phyloP scores from a whole-genome alignment of 2,329 filamentous ascomycete species.

The Xylariaceae sp. region DNA sequence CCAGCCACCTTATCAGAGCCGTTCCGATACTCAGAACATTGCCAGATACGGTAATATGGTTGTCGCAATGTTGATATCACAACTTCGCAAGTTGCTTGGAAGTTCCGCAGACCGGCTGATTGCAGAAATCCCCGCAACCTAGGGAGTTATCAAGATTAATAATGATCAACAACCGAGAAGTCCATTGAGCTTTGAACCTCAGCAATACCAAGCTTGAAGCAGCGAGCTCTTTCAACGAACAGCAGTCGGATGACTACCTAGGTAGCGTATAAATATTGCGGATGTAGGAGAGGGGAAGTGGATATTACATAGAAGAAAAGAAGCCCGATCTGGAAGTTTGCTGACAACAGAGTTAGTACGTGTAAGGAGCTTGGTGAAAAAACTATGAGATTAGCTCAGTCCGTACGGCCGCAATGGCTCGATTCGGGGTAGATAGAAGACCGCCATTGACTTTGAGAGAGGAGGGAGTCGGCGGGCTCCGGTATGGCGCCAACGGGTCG shows the following conservation, averaged over 20 bases:
- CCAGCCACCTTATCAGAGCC: not conserved
- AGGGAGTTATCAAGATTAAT: not conserved
- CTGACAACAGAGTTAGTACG: no score
- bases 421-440: conserved; percentile 20
- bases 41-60: not conserved
- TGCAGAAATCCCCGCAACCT: not conserved
- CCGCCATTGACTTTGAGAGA: conserved; percentile 7
- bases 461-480: conserved; percentile 27
- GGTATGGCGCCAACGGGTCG: conserved; percentile 21
- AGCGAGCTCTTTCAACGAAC: no score
- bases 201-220: no score
- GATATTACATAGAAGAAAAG: not conserved
- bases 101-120: not conserved
- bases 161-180: not conserved
- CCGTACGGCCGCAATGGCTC: not conserved
- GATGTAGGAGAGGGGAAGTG: not conserved
- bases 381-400: no score
- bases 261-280: not conserved
- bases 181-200: not conserved
- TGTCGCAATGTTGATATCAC: not conserved
- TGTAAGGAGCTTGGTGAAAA: not conserved
- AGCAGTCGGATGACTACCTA: no score
- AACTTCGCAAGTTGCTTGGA: not conserved
- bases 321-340: not conserved
- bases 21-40: not conserved